These are phyloP conservation scores for Pistacia vera DNA, from an alignment of 345 rosid genomes.

Conservation along the genomic window DNA sequence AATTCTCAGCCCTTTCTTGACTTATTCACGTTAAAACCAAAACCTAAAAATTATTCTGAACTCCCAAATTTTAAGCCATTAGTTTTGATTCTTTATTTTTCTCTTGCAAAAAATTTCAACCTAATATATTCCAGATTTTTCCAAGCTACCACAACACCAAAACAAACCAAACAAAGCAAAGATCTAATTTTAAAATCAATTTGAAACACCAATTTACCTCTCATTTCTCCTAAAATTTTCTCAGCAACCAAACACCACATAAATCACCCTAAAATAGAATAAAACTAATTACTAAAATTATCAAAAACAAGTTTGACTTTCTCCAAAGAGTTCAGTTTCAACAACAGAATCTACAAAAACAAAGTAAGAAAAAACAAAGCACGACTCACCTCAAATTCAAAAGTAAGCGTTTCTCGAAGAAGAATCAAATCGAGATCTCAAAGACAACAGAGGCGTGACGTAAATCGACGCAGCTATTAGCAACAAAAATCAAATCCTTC, in stretches of 20 bases:
- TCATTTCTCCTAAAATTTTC: neutral
- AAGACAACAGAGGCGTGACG: neutral
- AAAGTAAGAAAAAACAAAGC: neutral
- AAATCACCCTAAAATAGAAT: too few species aligned
- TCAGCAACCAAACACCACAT: neutral
- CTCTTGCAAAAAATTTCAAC: neutral
- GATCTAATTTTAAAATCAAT: neutral
- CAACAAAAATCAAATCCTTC: constrained; percentile 18
- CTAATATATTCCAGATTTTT: neutral
- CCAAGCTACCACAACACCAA: neutral
- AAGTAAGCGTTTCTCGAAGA: too few species aligned
- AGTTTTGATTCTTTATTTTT: neutral
- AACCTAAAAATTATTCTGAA: neutral
- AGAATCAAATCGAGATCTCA: neutral
- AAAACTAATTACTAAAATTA: neutral
- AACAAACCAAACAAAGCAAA: neutral
- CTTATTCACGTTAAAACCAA: neutral
- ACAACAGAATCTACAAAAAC: neutral
- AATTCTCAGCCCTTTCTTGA: neutral
- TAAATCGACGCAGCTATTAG: constrained; percentile 9
- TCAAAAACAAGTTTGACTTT: neutral
- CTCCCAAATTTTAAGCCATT: too few species aligned
- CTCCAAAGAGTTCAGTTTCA: neutral
- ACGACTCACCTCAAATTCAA: constrained; percentile 10
- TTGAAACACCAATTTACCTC: neutral